Base-by-base conservation (phyloP, 139 green algal genomes). In the Eudorina sp. region DNA sequence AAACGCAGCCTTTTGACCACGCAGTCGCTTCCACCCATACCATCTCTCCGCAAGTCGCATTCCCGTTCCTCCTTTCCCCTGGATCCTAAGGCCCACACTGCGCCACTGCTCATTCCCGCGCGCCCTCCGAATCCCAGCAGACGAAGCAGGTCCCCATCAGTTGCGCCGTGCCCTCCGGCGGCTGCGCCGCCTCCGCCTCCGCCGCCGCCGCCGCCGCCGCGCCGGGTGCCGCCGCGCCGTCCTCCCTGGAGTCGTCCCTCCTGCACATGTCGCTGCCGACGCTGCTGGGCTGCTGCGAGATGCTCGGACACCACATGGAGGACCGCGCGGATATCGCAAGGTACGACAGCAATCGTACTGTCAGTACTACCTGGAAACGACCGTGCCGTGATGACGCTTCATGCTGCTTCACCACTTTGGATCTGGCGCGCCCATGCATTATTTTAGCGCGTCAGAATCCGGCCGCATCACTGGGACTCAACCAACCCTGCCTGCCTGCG, bases 291-390 rank as follows among this genome's bases (percentile, higher is more conserved):
- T 86, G 70, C 80, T 81, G 72, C 45, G 88, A 91, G 73, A 86
- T 91, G 74, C 88, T 91, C 1, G 88, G 88, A 23, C 88, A 91
- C 72, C 51, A 69, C 36, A 64, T 91, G 62, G 88, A 91, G 62
- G 88, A 91, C 82, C 72, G 88, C 14, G 66, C 58, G 46, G 45
- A 53, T 4, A 74, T 90, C 40, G 82, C 55, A 2, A 85, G 78
- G 78, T 74, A n/a, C n/a, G n/a, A n/a, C n/a, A n/a, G n/a, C n/a
- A n/a, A n/a, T n/a, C n/a, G n/a, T n/a, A n/a, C n/a, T n/a, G n/a
- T n/a, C n/a, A n/a, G n/a, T n/a, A n/a, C n/a, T n/a, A n/a, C n/a
- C n/a, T n/a, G n/a, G n/a, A n/a, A n/a, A n/a, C n/a, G n/a, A n/a
- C n/a, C n/a, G n/a, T n/a, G n/a, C n/a, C n/a, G n/a, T n/a, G n/a